A percentile compares a stretch with the other conserved stretches of the same genome.
Conservation (phyloP, 2,329 filamentous ascomycete genomes). For the Talaromyces atroroseus region DNA sequence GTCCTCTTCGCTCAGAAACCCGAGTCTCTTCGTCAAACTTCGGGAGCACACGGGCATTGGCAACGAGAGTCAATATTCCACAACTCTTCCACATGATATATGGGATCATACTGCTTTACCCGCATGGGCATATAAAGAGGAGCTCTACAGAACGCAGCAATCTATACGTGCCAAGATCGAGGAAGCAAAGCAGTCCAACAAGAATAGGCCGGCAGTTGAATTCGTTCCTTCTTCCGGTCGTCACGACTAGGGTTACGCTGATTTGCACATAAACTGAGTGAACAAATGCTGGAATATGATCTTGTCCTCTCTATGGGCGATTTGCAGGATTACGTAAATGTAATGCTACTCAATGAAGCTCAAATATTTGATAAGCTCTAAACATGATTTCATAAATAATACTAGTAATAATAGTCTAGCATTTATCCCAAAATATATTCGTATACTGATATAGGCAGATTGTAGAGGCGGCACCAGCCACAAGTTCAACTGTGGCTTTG, state of each 20-base stretch:
- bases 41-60: constrained; percentile 54
- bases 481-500: not conserved
- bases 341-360: not conserved
- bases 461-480: not conserved
- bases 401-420: not conserved
- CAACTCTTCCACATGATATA: constrained; percentile 39
- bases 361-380: not conserved
- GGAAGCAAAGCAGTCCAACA: constrained; percentile 29
- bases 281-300: not conserved
- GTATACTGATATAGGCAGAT: not conserved
- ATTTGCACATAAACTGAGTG: not conserved
- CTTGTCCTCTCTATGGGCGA: not conserved
- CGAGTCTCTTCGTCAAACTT: constrained; percentile 52
- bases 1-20: constrained; percentile 55
- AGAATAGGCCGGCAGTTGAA: constrained; percentile 35
- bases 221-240: constrained; percentile 29
- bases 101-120: constrained; percentile 39
- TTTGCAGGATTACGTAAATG: not conserved
- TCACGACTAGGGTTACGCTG: not conserved
- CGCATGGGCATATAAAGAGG: constrained; percentile 43
- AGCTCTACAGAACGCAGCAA: constrained; percentile 40
- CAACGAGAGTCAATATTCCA: constrained; percentile 50
- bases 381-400: not conserved
- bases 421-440: no score
- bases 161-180: constrained; percentile 29